phyloP scores from a whole-genome alignment of 331 rosid genomes.

The Malus hybrid region DNA sequence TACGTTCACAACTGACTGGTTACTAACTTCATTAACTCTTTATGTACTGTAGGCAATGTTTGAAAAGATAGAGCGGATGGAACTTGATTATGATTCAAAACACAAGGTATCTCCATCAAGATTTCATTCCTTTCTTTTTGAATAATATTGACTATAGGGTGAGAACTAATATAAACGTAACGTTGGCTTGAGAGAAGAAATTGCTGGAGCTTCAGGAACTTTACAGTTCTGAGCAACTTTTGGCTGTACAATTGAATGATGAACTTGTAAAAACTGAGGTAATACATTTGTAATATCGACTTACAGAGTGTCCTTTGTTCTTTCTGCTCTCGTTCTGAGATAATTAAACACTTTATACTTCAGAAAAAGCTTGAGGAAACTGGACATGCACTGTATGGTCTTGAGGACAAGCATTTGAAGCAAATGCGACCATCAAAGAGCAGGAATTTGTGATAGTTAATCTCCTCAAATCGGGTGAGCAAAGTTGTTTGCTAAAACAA shows the following conservation, averaged over 20 bases:
- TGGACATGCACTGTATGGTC: no score
- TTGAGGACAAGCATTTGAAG: no score
- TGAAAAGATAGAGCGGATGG: slow-evolving; percentile 92
- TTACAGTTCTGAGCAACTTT: slow-evolving; percentile 70
- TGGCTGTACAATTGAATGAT: slow-evolving; percentile 61
- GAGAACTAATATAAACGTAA: slow-evolving; percentile 13
- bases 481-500: not conserved
- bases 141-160: slow-evolving; percentile 1
- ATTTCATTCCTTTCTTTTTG: slow-evolving; percentile 3
- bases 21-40: not conserved
- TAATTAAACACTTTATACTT: no score
- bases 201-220: slow-evolving; percentile 85
- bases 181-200: slow-evolving; percentile 44
- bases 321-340: not conserved
- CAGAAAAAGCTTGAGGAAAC: no score
- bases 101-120: slow-evolving; percentile 60
- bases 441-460: slow-evolving; percentile 77
- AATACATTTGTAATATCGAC: not conserved
- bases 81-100: slow-evolving; percentile 81
- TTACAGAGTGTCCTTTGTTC: not conserved
- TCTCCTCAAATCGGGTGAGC: slow-evolving; percentile 82
- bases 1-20: slow-evolving; percentile 5
- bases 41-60: slow-evolving; percentile 64
- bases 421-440: not conserved
- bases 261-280: slow-evolving; percentile 90